A percentile compares a stretch with the other conserved stretches of the same genome.
phyloP scores from a whole-genome alignment of 306 rosid species.

The Dalbergia cochinchinensis region DNA sequence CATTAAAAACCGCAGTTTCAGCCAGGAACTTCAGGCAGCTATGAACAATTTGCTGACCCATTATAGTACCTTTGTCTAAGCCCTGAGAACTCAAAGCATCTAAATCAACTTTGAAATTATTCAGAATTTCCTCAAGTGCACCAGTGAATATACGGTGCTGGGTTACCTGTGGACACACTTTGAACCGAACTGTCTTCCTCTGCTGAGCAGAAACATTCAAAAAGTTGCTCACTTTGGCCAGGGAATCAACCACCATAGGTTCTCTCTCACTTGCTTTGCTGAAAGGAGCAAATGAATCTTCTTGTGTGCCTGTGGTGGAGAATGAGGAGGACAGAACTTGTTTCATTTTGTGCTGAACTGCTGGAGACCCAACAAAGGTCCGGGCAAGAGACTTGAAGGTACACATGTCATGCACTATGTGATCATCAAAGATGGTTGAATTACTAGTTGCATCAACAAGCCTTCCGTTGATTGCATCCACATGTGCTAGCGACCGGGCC shows the following conservation, averaged over 20 bases:
- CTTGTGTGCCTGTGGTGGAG: conserved; percentile 29
- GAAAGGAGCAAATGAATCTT: conserved; percentile 57
- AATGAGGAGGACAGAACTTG: conserved; percentile 32
- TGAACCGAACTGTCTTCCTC: conserved; percentile 72
- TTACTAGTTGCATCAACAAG: conserved; percentile 63
- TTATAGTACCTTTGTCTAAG: conserved; percentile 51
- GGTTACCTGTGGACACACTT: conserved; percentile 69
- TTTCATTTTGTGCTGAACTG: conserved; percentile 57
- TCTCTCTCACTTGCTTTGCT: conserved; percentile 69
- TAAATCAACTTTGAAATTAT: conserved; percentile 67
- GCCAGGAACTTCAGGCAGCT: conserved; percentile 71
- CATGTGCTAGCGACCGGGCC: conserved; percentile 57
- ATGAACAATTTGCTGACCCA: conserved; percentile 76
- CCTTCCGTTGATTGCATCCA: conserved; percentile 70
- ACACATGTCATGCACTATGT: conserved; percentile 58
- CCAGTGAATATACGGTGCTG: conserved; percentile 78
- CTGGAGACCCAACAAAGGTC: conserved; percentile 68
- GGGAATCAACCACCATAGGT: conserved; percentile 67
- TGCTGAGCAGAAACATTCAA: conserved; percentile 80
- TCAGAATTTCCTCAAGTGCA: conserved; percentile 66
- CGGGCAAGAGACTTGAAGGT: conserved; percentile 74
- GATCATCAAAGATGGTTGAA: conserved; percentile 60
- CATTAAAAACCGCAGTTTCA: conserved; percentile 48
- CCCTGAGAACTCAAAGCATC: conserved; percentile 50
- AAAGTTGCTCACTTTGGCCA: conserved; percentile 69